These are phyloP conservation scores for Pueraria montana DNA, from an alignment of 306 rosid genomes.

Conservation along the genomic window DNA sequence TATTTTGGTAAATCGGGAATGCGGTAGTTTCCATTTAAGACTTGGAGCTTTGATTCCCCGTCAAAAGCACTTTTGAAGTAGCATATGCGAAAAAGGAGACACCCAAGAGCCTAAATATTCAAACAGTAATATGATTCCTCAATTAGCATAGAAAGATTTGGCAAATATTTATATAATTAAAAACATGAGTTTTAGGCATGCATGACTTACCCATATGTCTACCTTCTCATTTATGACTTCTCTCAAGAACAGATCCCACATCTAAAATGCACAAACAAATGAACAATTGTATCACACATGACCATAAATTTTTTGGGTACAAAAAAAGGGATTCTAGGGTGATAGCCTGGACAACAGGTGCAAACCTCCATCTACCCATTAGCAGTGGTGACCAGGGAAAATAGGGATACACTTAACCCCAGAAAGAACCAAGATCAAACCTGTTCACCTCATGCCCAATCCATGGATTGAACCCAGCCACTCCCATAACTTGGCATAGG, in stretches of 20 bases:
- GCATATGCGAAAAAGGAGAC: slow-evolving; percentile 97
- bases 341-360: not conserved
- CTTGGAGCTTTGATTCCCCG: slow-evolving; percentile 98
- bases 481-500: not conserved
- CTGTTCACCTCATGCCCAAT: not conserved
- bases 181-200: slow-evolving; percentile 32
- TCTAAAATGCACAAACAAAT: slow-evolving; percentile 60
- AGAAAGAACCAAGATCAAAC: not conserved
- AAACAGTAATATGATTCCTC: slow-evolving; percentile 43
- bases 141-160: slow-evolving; percentile 22
- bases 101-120: slow-evolving; percentile 90
- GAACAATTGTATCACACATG: slow-evolving; percentile 21
- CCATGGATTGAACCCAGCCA: not conserved
- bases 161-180: slow-evolving; percentile 19
- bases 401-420: not conserved
- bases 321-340: slow-evolving; percentile 7
- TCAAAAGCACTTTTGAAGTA: slow-evolving; percentile 97
- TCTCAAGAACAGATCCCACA: slow-evolving; percentile 96
- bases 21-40: slow-evolving; percentile 97
- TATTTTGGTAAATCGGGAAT: slow-evolving; percentile 89
- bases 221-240: slow-evolving; percentile 95
- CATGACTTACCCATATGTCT: slow-evolving; percentile 93
- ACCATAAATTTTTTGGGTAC: not conserved
- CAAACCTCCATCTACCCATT: not conserved
- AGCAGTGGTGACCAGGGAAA: not conserved